A percentile compares a stretch with the other conserved stretches of the same genome.
Evolutionary conservation across 2,329 filamentous ascomycete species (phyloP).

Genomic region (Fusarium aywerte): DNA sequence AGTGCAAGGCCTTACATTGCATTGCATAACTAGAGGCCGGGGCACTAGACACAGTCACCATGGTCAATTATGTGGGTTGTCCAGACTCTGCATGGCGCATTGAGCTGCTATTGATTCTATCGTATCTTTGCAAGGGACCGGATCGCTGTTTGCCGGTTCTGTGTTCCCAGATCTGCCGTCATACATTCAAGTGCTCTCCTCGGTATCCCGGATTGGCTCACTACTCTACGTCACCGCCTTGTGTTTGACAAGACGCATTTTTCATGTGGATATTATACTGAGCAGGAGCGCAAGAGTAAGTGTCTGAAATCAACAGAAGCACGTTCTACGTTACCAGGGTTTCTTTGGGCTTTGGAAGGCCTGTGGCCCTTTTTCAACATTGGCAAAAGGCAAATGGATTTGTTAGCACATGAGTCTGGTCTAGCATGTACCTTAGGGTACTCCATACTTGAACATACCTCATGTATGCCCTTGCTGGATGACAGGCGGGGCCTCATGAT

Average conservation of each 20-base stretch:
- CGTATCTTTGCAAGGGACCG: slow-evolving; percentile 24
- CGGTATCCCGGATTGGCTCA: slow-evolving; percentile 20
- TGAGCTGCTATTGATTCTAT: slow-evolving; percentile 29
- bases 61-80: slow-evolving; percentile 17
- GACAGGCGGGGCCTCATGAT: slow-evolving; percentile 25
- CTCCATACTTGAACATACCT: slow-evolving; percentile 35
- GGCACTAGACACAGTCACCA: slow-evolving; percentile 17
- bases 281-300: neutral
- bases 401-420: neutral
- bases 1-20: slow-evolving; percentile 17
- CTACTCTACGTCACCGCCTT: slow-evolving; percentile 35
- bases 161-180: slow-evolving; percentile 35
- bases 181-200: slow-evolving; percentile 29
- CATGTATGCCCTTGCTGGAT: slow-evolving; percentile 20
- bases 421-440: slow-evolving; percentile 25
- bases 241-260: slow-evolving; percentile 3
- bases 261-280: slow-evolving; percentile 3
- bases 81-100: slow-evolving; percentile 8
- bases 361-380: slow-evolving; percentile 2
- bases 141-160: slow-evolving; percentile 32
- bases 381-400: slow-evolving; percentile 12
- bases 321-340: slow-evolving; percentile 18
- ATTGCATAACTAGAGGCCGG: slow-evolving; percentile 14
- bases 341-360: slow-evolving; percentile 13
- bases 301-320: slow-evolving; percentile 9